A percentile compares a stretch with the other conserved stretches of the same genome.
These are phyloP conservation scores for Allomyces macrogynus DNA, from an alignment of 192 early-diverging fungal species.

Conservation along the genomic window DNA sequence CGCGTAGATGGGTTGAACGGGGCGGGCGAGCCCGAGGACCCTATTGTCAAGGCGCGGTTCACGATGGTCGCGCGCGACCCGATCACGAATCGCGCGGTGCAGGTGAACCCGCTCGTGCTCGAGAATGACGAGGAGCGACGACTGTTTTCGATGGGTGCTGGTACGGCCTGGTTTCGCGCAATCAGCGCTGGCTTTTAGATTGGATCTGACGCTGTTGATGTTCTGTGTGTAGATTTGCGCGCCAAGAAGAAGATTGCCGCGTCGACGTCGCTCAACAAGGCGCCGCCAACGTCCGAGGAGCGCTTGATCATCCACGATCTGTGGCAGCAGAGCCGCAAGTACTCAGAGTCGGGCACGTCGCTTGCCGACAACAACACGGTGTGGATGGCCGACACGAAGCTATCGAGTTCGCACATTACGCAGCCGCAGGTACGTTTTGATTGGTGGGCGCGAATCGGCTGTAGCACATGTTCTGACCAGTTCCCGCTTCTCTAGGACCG, in stretches of 20 bases:
- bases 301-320: slow-evolving; percentile 55
- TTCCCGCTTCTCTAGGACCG: slow-evolving; percentile 20
- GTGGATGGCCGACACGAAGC: slow-evolving; percentile 57
- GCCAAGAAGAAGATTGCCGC: slow-evolving; percentile 25
- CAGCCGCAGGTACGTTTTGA: slow-evolving; percentile 28
- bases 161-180: slow-evolving; percentile 6
- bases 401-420: slow-evolving; percentile 45
- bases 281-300: slow-evolving; percentile 61
- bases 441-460: background rate
- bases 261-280: slow-evolving; percentile 29
- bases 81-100: slow-evolving; percentile 37
- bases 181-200: slow-evolving; percentile 31
- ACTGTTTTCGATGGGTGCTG: slow-evolving; percentile 46
- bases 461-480: too few species aligned
- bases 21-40: slow-evolving; percentile 17
- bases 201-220: slow-evolving; percentile 14
- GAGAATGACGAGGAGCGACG: slow-evolving; percentile 52
- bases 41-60: slow-evolving; percentile 61
- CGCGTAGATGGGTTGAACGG: slow-evolving; percentile 33
- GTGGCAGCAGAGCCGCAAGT: slow-evolving; percentile 48
- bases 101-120: slow-evolving; percentile 51
- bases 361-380: slow-evolving; percentile 17
- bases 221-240: slow-evolving; percentile 24
- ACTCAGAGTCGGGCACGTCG: slow-evolving; percentile 9
- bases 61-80: slow-evolving; percentile 73